Evolutionary conservation across 805 yeast genomes (phyloP).

Genomic region (Kuraishia cidri): DNA sequence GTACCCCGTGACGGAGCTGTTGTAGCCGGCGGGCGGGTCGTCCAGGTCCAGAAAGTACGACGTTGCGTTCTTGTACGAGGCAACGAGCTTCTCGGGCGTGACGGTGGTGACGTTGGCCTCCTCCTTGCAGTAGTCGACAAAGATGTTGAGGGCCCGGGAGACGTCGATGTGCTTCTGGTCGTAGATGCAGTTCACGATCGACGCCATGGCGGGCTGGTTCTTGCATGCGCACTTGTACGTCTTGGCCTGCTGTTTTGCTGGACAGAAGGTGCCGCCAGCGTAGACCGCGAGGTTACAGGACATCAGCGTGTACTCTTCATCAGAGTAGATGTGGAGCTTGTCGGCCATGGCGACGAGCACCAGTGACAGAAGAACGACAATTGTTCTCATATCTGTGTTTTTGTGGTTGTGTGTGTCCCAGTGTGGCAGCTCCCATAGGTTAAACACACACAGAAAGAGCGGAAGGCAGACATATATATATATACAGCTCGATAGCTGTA

Average conservation of each 20-base stretch:
- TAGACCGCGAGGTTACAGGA: not conserved
- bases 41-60: constrained; percentile 23
- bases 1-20: constrained; percentile 17
- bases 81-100: not conserved
- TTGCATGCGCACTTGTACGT: not conserved
- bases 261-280: not conserved
- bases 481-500: too few relatives aligned
- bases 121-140: constrained; percentile 12
- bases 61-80: constrained; percentile 8
- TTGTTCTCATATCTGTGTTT: too few relatives aligned
- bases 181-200: not conserved
- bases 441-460: too few relatives aligned
- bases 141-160: constrained; percentile 10
- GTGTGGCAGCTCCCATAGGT: too few relatives aligned
- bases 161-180: constrained; percentile 3
- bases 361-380: not conserved
- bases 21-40: constrained; percentile 16
- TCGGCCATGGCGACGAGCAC: not conserved
- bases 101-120: constrained; percentile 14
- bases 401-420: too few relatives aligned
- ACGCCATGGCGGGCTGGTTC: not conserved
- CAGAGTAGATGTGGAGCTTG: not conserved
- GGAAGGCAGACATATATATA: too few relatives aligned
- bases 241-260: not conserved
- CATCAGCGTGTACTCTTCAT: not conserved